Evolutionary conservation across 306 rosid genomes (phyloP).

Genomic region (Vigna mungo): DNA sequence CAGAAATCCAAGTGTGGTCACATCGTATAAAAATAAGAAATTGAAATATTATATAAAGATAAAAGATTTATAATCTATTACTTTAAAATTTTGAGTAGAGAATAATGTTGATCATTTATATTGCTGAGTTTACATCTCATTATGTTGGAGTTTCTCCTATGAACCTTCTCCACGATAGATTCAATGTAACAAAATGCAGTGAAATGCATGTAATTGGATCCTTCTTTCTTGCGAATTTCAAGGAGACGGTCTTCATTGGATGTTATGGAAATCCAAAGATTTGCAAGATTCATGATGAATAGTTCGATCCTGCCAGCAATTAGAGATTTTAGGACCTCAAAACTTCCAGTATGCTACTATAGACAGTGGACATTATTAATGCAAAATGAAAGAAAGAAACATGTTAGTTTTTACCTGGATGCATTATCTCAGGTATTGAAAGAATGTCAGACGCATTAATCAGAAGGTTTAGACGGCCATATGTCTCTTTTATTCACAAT

Average conservation of each 20-base stretch:
- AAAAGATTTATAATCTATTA: no score
- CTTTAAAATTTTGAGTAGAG: no score
- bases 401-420: slow-evolving; percentile 69
- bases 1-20: no score
- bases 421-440: slow-evolving; percentile 73
- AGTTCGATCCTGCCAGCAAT: slow-evolving; percentile 21
- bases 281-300: slow-evolving; percentile 20
- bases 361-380: slow-evolving; percentile 29
- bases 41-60: no score
- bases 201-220: slow-evolving; percentile 79
- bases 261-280: neutral
- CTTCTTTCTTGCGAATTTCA: slow-evolving; percentile 81
- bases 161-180: no score
- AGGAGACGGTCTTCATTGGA: slow-evolving; percentile 58
- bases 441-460: slow-evolving; percentile 94
- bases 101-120: no score
- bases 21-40: no score
- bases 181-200: no score
- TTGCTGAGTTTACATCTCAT: no score
- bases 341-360: neutral
- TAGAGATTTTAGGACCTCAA: neutral
- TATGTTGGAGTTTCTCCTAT: no score
- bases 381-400: slow-evolving; percentile 24
- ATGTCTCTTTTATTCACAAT: slow-evolving; percentile 67
- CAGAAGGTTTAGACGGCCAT: slow-evolving; percentile 86